These are phyloP conservation scores for Phytophthora nicotianae DNA, from an alignment of 352 stramenopile genomes.

Conservation along the genomic window DNA sequence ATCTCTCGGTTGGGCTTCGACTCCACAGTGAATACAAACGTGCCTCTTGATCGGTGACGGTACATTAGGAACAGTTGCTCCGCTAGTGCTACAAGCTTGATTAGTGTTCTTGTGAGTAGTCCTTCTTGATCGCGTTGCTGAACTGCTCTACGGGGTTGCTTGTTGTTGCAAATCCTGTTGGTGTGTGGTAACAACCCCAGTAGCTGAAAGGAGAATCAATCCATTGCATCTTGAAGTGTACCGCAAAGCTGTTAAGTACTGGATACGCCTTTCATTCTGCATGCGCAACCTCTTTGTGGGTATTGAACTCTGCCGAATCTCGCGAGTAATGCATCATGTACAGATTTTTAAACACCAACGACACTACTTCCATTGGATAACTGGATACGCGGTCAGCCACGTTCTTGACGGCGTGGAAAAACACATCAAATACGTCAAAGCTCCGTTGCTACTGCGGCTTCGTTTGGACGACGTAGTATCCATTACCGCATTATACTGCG, in stretches of 20 bases:
- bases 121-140: slow-evolving; percentile 22
- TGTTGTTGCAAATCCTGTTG: background rate
- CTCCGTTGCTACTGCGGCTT: background rate
- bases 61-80: background rate
- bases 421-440: slow-evolving; percentile 1
- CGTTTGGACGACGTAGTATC: background rate
- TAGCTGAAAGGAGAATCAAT: background rate
- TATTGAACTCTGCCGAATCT: background rate
- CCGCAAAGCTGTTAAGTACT: background rate
- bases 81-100: background rate
- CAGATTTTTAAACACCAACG: background rate
- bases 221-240: slow-evolving; percentile 10
- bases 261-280: background rate
- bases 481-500: slow-evolving; percentile 4
- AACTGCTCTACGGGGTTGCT: slow-evolving; percentile 9
- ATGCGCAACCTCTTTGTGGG: background rate
- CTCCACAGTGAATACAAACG: background rate
- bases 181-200: slow-evolving; percentile 4
- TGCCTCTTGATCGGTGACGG: slow-evolving; percentile 1
- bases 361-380: background rate
- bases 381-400: background rate
- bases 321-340: background rate
- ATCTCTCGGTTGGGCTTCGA: slow-evolving; percentile 14
- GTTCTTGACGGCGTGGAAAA: slow-evolving; percentile 13
- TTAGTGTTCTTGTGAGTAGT: slow-evolving; percentile 16